phyloP scores from a whole-genome alignment of 2,329 filamentous ascomycete species.

The Monilinia polystroma region DNA sequence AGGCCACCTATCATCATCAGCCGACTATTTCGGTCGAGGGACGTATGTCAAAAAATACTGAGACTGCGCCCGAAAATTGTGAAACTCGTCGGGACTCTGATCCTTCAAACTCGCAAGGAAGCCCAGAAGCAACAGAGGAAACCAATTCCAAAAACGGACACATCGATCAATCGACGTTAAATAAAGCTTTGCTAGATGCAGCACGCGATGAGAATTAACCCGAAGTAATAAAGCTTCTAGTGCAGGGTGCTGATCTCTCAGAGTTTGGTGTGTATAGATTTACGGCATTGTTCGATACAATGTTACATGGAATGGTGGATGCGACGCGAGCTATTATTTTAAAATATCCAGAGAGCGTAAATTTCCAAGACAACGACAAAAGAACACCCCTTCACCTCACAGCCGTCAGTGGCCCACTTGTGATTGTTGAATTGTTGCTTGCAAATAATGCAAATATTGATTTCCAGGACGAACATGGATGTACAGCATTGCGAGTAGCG shows the following conservation, averaged over 20 bases:
- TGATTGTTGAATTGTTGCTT: neutral
- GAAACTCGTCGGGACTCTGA: neutral
- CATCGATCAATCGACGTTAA: neutral
- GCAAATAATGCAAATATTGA: neutral
- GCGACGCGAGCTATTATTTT: neutral
- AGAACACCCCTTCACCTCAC: neutral
- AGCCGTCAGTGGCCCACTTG: neutral
- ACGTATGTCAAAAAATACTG: neutral
- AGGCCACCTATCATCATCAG: neutral
- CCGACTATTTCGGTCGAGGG: neutral
- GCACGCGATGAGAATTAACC: neutral
- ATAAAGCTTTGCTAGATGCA: neutral
- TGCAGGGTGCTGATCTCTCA: neutral
- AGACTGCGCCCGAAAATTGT: neutral
- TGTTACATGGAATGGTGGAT: neutral
- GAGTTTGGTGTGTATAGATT: too few species aligned
- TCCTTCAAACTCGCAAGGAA: neutral
- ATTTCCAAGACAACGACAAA: neutral
- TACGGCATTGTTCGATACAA: neutral
- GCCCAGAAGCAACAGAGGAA: neutral
- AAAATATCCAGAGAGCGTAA: neutral
- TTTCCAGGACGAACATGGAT: neutral
- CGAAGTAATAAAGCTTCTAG: neutral
- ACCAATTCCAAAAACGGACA: neutral
- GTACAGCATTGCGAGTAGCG: neutral